These are phyloP conservation scores for Gossypium longicalyx DNA, from an alignment of 345 rosid species.

Conservation along the genomic window DNA sequence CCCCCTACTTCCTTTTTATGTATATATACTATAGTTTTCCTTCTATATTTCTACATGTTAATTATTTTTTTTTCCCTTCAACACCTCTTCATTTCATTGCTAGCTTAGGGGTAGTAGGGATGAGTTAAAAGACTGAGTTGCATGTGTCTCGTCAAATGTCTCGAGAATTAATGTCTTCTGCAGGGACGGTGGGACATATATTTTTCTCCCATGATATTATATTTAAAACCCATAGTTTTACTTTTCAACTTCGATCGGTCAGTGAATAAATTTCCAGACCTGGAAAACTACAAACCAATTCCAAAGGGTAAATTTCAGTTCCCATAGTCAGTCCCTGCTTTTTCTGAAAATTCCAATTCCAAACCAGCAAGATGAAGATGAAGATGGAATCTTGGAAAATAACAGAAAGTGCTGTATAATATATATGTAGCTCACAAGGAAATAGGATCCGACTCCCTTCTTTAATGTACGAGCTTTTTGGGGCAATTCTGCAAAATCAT, in stretches of 20 bases:
- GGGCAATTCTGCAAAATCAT: slow-evolving; percentile 29
- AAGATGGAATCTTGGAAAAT: not conserved
- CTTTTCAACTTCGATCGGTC: slow-evolving; percentile 14
- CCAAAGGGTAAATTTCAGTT: not conserved
- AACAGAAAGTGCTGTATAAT: not conserved
- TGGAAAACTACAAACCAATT: not conserved
- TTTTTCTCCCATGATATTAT: not conserved
- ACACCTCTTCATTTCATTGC: too few relatives aligned
- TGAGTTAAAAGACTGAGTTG: slow-evolving; percentile 24
- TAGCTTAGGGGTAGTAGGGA: slow-evolving; percentile 4
- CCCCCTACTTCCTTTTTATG: not conserved
- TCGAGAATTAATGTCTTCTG: slow-evolving; percentile 23
- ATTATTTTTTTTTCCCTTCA: too few relatives aligned
- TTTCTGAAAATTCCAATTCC: not conserved
- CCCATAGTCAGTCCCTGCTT: not conserved
- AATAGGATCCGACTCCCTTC: not conserved
- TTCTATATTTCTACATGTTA: not conserved
- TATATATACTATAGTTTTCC: not conserved
- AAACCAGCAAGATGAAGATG: not conserved
- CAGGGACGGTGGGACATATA: slow-evolving; percentile 34
- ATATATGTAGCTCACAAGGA: not conserved
- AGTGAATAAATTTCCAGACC: too few relatives aligned
- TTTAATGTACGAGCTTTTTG: not conserved
- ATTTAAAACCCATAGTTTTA: slow-evolving; percentile 17
- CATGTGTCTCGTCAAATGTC: slow-evolving; percentile 35